Conservation (phyloP, 441 rosid genomes). For the Dalechampia spathulata region DNA sequence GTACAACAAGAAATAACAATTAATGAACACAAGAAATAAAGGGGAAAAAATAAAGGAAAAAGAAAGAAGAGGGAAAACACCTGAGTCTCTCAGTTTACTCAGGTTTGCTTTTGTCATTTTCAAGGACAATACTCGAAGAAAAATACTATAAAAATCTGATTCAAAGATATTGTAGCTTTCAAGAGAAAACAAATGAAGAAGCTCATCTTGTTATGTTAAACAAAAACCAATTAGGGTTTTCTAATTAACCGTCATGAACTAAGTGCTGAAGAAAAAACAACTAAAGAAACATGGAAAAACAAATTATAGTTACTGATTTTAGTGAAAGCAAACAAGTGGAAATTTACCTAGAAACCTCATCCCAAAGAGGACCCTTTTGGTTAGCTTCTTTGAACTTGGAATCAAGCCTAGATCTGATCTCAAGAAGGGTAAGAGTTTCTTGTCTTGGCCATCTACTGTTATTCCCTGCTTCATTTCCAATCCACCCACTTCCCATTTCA, state of each 20-base stretch:
- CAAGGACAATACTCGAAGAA: constrained; percentile 4
- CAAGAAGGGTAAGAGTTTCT: constrained; percentile 91
- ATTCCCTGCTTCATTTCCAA: constrained; percentile 41
- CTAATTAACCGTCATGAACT: not conserved
- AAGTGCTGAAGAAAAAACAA: not conserved
- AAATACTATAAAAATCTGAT: not conserved
- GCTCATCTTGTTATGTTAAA: not conserved
- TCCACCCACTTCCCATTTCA: constrained; percentile 31
- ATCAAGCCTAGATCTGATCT: constrained; percentile 96
- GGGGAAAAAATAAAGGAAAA: not conserved
- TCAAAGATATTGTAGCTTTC: not conserved
- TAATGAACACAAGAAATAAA: not conserved
- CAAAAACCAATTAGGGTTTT: constrained; percentile 24
- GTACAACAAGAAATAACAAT: constrained; percentile 10
- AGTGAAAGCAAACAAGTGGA: not conserved
- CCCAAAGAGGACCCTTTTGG: constrained; percentile 93
- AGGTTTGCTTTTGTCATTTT: constrained; percentile 17
- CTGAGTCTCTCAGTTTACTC: constrained; percentile 17
- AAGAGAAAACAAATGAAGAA: not conserved
- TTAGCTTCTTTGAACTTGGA: constrained; percentile 89
- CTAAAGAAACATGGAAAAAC: not conserved
- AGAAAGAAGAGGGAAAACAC: no score
- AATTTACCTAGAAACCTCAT: constrained; percentile 81
- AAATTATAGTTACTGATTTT: no score
- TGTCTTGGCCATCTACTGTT: constrained; percentile 95